Evolutionary conservation across 768 basidiomycete species (phyloP), one percentile per base, ranked within the genome.

Genomic region (Russula sp.): DNA sequence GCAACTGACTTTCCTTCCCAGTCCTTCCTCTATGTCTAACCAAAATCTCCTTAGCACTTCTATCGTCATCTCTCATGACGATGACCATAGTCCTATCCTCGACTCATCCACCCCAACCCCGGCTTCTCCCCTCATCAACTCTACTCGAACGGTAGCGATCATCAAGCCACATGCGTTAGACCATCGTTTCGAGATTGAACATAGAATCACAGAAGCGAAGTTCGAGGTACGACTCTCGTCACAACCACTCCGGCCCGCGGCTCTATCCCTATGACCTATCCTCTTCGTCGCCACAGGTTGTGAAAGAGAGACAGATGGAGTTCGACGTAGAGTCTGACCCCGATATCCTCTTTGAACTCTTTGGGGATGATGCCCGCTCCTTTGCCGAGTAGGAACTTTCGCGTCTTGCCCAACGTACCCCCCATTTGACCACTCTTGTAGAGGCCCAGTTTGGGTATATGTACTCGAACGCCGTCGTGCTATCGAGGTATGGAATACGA

Each of bases 381-480:
- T 80, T 94, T 62, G 82, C 82, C 61, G 89, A 91, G 91, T 92
- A 73, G 79, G 88, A n/a, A 32, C 27, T 48, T 42, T 27, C 27
- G 27, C 27, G 49, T 13, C 35, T 63, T 3, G 34, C 35, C 52
- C 62, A 22, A 37, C 42, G 27, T 49, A 42, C 32, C 37, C 13
- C 37, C n/a, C 18, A 27, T 47, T 51, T 18, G 51, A 22, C 13
- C 18, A 16, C 10, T 6, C 42, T 54, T 35, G 35, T 63, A 92
- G 90, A 65, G 89, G 89, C 61, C 87, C 91, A 20, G 88, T 91
- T n/a, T 92, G 91, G 88, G 89, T 94, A 22, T 94, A 92, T 73
- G 87, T 94, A 44, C 86, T 94, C 65, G 91, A 92, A 71, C 84
- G 91, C 42, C 79, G 87, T 56, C 83, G 87, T 44, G 88, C 91